phyloP scores from a whole-genome alignment of 2,329 filamentous ascomycete genomes.

The Helotiales sp. region DNA sequence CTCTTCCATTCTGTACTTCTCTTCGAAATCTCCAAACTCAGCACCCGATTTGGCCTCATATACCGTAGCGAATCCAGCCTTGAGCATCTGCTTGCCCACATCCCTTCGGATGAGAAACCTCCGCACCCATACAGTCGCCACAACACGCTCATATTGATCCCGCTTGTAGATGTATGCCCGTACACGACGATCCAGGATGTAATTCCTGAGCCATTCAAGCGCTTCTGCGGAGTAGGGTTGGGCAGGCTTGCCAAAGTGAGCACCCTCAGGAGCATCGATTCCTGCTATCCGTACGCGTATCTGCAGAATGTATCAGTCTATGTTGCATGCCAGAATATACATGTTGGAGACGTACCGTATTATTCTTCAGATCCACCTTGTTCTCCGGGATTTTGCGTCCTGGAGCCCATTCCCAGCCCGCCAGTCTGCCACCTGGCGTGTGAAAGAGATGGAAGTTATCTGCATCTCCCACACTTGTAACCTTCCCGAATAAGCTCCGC shows the following conservation, averaged over 20 bases:
- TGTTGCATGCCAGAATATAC: conserved; percentile 4
- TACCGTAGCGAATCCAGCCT: conserved; percentile 81
- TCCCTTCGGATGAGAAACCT: conserved; percentile 70
- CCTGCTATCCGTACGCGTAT: conserved; percentile 90
- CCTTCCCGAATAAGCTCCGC: conserved; percentile 79
- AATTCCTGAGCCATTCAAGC: conserved; percentile 75
- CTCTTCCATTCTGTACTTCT: conserved; percentile 69
- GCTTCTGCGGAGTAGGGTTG: conserved; percentile 87
- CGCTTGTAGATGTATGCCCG: conserved; percentile 81
- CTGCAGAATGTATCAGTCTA: conserved; percentile 49
- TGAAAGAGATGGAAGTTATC: conserved; percentile 96
- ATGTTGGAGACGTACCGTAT: conserved; percentile 63
- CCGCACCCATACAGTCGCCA: conserved; percentile 82
- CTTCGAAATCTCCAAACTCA: conserved; percentile 79
- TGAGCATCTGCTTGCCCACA: conserved; percentile 89
- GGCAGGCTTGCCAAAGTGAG: conserved; percentile 87
- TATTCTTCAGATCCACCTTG: conserved; percentile 71
- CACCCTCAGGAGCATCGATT: conserved; percentile 88
- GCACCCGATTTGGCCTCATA: conserved; percentile 91
- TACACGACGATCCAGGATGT: conserved; percentile 74
- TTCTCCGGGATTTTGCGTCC: conserved; percentile 71
- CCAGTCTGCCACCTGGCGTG: conserved; percentile 84
- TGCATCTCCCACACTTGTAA: conserved; percentile 94
- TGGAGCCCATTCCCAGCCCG: conserved; percentile 91
- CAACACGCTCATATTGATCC: conserved; percentile 92